phyloP scores from a whole-genome alignment of 2,329 filamentous ascomycete genomes.

The Neonectria sp. region DNA sequence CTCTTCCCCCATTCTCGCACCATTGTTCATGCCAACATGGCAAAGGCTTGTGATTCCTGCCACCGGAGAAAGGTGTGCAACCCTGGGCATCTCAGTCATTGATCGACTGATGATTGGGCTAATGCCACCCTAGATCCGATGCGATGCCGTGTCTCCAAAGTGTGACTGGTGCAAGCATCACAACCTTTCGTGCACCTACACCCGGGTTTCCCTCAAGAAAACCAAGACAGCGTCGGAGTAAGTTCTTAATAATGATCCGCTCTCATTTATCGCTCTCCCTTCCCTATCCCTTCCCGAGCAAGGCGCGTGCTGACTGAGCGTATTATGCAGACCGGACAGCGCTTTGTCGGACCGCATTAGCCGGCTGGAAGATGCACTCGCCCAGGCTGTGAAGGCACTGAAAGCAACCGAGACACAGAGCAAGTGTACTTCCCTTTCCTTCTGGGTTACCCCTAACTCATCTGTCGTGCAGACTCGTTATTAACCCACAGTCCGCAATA shows the following conservation, averaged over 20 bases:
- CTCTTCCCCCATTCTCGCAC: no score
- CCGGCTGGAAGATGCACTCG: not conserved
- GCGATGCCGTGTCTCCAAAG: not conserved
- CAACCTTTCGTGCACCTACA: not conserved
- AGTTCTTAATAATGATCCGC: not conserved
- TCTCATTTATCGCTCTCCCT: not conserved
- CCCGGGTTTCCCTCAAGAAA: not conserved
- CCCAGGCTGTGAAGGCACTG: not conserved
- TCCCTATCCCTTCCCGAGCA: no score
- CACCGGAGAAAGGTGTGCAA: constrained; percentile 4
- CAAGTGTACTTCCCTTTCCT: not conserved
- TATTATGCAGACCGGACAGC: not conserved
- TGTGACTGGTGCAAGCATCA: constrained; percentile 14
- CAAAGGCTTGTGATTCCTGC: constrained; percentile 8
- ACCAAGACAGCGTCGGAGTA: not conserved
- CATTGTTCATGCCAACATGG: not conserved
- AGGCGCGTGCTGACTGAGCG: not conserved
- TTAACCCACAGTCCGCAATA: not conserved
- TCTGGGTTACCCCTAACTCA: not conserved
- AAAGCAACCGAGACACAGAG: not conserved
- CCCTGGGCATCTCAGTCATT: not conserved
- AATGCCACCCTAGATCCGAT: constrained; percentile 1
- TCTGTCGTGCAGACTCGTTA: not conserved
- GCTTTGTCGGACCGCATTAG: not conserved
- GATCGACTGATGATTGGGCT: not conserved